These are phyloP conservation scores for Sequoia sempervirens DNA, from an alignment of 75 land plant genomes.

Conservation along the genomic window DNA sequence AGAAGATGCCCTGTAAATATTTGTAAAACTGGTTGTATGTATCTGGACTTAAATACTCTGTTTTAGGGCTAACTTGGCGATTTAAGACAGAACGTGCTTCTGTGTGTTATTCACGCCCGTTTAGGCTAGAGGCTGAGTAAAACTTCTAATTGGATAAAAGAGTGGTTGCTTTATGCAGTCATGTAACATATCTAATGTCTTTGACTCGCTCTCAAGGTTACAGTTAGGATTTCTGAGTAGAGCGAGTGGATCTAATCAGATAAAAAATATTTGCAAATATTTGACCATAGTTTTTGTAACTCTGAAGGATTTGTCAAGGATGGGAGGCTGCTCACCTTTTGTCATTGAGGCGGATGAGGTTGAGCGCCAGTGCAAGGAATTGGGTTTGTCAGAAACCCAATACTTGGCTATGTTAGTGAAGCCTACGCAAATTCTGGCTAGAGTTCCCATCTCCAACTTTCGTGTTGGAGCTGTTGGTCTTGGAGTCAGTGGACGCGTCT, in stretches of 20 bases:
- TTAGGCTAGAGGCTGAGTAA: background rate
- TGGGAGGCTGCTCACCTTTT: conserved; percentile 29
- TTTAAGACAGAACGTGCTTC: background rate
- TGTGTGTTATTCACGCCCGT: background rate
- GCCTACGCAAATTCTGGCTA: conserved; percentile 52
- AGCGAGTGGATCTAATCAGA: background rate
- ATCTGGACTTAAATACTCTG: background rate
- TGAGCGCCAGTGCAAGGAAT: conserved; percentile 16
- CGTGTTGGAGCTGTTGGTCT: conserved; percentile 89
- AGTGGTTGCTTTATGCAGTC: background rate
- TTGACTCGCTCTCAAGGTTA: background rate
- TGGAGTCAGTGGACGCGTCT: conserved; percentile 77
- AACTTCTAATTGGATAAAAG: background rate
- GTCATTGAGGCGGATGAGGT: conserved; percentile 57
- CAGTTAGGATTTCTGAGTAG: background rate
- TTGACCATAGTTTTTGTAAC: background rate
- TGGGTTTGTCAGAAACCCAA: conserved; percentile 25
- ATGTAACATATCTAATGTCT: background rate
- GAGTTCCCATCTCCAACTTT: conserved; percentile 84
- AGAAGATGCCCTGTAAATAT: background rate
- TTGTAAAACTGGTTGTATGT: background rate
- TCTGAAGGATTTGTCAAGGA: background rate
- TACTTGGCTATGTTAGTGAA: conserved; percentile 58
- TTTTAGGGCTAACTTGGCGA: background rate
- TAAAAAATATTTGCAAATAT: background rate